Conservation (phyloP, 192 early-diverging fungal species). For the Backusella circina region DNA sequence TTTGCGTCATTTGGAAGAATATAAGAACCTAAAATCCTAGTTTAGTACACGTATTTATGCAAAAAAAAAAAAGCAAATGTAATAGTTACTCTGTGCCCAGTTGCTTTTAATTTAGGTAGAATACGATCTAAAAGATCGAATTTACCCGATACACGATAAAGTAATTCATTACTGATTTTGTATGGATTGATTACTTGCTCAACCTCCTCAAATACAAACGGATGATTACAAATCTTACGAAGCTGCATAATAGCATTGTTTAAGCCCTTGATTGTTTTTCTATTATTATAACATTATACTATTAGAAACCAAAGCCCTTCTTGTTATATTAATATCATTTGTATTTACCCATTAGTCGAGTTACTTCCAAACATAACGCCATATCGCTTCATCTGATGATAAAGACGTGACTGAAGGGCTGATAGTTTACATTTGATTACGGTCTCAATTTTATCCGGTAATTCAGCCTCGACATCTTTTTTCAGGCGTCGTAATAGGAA, state of each 20-base stretch:
- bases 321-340: not conserved
- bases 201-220: constrained; percentile 92
- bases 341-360: constrained; percentile 54
- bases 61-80: not conserved
- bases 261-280: constrained; percentile 65
- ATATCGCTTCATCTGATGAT: constrained; percentile 80
- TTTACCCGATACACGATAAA: constrained; percentile 88
- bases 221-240: constrained; percentile 97
- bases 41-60: not conserved
- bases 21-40: constrained; percentile 49
- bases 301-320: not conserved
- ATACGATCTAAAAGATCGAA: constrained; percentile 94
- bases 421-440: constrained; percentile 90
- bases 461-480: constrained; percentile 96
- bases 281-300: not conserved
- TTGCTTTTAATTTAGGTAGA: constrained; percentile 77
- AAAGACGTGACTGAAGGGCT: constrained; percentile 76
- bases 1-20: constrained; percentile 80
- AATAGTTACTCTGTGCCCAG: constrained; percentile 73
- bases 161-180: constrained; percentile 62
- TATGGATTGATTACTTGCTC: constrained; percentile 75
- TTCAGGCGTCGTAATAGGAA: constrained; percentile 94
- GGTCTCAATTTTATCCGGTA: constrained; percentile 94
- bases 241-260: constrained; percentile 98
- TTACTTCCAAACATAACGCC: constrained; percentile 69